Base-by-base conservation (phyloP, 2,329 filamentous ascomycete genomes). In the Nannizziopsis arthrosporioides region DNA sequence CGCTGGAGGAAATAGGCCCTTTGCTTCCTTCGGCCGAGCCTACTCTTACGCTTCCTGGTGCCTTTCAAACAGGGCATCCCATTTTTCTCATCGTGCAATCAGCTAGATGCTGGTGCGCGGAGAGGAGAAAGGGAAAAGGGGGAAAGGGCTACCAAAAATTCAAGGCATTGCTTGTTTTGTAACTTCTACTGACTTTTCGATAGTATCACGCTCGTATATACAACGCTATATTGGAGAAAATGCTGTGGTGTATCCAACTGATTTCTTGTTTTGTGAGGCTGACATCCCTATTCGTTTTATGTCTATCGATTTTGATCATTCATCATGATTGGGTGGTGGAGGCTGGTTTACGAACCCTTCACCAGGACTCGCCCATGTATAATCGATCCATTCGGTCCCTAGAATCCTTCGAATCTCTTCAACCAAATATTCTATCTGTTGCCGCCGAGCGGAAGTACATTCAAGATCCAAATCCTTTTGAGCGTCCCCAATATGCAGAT, bases 371-470 rank as follows among this genome's bases (percentile, higher is more conserved):
- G 60, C 55, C 70, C 70, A 73, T 11, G 60, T 61, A 57, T 67
- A 71, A 53, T 72, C 67, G 5, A 68, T 58, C 69, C 69, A 73
- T 18, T 68, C 56, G 1, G 57, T 41, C 2, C 67, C 66, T 3
- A 70, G 52, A 8, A 70, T 60, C 32, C 62, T 57, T 35, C 63
- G 61, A 44, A 72, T 66, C 12, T 62, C 59, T 35, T 58, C 57
- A 2, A 63, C 61, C 36, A 71, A 44, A 30, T 57, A 10, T 31
- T 62, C 37, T 30, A 69, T 65, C 42, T 61, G 61, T 35, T 56
- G 54, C 3, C 63, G 45, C 12, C 65, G 64, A 22, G 56, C 44
- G 12, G 58, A 55, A 19, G 65, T 68, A 65, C 64, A 68, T 30
- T 64, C 65, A 32, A 61, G 64, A 44, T 68, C 65, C 22, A 27